Base-by-base conservation (phyloP, 805 yeast species). In the Starmerella potacharoeniae region DNA sequence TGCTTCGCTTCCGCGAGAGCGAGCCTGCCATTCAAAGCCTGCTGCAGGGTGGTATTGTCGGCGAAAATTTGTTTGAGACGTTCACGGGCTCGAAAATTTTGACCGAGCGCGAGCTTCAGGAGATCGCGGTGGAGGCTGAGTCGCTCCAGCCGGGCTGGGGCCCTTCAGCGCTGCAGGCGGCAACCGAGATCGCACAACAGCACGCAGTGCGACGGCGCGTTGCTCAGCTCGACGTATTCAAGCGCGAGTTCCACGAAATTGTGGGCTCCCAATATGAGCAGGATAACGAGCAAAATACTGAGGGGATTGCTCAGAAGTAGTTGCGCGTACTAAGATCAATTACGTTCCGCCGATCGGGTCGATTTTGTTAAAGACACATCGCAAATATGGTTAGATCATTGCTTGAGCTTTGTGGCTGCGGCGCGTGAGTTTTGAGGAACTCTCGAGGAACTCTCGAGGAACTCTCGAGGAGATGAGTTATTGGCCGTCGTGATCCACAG, bases 151-250 rank as follows among this genome's bases (percentile, higher is more conserved):
- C 81, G 46, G 91, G 88, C 36, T 90, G 96, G 96, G 80, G 83
- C 7, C 84, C 79, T 60, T 40, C 40, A 11, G 71, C 77, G 46
- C 79, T 88, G 64, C 84, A 88, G 65, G 85, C 85, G 9, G 77
- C 83, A 13, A 83, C 90, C 45, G 97, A 93, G 67, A 83, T 91
- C 51, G 87, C 95, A 59, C 86, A 89, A 70, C 93, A 91, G 67
- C 91, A 86, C 70, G 96, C 96, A 1, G 74, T 91, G 52, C 79
- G 91, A 70, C 81, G 93, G 74, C 83, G 97, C 65, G 69, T 82
- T 36, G 62, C 52, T 14, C 67, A 68, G 53, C 59, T 66, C 28
- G 59, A 56, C n/a, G 34, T 51, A 6, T 55, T 62, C 55, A 49
- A 56, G 43, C 43, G 60, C n/a, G 65, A 64, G 54, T 63, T 54